Conservation (phyloP, 108 stramenopile genomes). For the Discostella pseudostelligera region DNA sequence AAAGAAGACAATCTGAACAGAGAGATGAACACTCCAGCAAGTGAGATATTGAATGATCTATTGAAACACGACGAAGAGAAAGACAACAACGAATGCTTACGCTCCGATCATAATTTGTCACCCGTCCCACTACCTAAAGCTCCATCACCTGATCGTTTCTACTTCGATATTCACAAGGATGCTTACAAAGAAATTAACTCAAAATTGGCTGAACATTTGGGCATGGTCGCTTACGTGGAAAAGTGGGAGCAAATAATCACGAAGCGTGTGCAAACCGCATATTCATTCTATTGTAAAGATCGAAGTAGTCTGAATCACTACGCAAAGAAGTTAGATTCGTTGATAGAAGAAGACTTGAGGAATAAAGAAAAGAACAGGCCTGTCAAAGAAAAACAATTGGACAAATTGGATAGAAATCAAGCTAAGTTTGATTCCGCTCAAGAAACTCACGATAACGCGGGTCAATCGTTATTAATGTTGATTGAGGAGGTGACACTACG, state of each 20-base stretch:
- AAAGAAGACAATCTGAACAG: not conserved
- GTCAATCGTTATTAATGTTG: constrained; percentile 27
- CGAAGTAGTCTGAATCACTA: constrained; percentile 42
- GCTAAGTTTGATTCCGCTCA: constrained; percentile 36
- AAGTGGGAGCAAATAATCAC: constrained; percentile 37
- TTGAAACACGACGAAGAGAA: no score
- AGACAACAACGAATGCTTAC: not conserved
- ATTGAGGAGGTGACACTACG: constrained; percentile 41
- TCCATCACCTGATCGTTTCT: constrained; percentile 2
- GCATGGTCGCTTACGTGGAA: constrained; percentile 38
- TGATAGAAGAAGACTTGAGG: constrained; percentile 24
- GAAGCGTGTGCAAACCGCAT: constrained; percentile 24
- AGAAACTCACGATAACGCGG: constrained; percentile 37
- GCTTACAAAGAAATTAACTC: constrained; percentile 29
- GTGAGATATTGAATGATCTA: not conserved
- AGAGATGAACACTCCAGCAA: constrained; percentile 1
- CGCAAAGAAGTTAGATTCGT: constrained; percentile 30
- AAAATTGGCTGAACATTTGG: constrained; percentile 19
- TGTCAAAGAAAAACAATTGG: constrained; percentile 33
- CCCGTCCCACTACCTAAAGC: not conserved
- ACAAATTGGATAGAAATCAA: constrained; percentile 46
- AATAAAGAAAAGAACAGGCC: constrained; percentile 28
- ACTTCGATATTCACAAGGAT: constrained; percentile 39
- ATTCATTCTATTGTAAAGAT: constrained; percentile 32
- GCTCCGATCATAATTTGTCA: not conserved